A percentile compares a stretch with the other conserved stretches of the same genome.
Evolutionary conservation across 768 basidiomycete species (phyloP).

Genomic region (Leccinum arenicola): DNA sequence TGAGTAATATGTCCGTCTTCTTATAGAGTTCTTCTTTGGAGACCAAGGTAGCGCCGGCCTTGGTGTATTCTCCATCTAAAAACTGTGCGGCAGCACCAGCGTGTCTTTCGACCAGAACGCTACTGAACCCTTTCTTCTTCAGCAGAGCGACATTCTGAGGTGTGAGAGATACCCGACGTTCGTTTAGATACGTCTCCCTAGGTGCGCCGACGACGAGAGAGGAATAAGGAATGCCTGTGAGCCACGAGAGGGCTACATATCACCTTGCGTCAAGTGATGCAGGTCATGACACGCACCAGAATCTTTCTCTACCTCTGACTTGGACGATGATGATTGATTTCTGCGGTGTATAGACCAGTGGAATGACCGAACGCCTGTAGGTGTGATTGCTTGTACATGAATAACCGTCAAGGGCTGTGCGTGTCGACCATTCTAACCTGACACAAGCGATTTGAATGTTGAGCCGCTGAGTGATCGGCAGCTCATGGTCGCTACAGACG

Average conservation of each 20-base stretch:
- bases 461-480: constrained; percentile 21
- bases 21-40: constrained; percentile 67
- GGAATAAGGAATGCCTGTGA: constrained; percentile 61
- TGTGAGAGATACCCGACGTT: constrained; percentile 78
- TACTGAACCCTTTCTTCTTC: constrained; percentile 78
- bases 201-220: constrained; percentile 75
- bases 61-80: constrained; percentile 72
- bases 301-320: constrained; percentile 20
- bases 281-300: constrained; percentile 21
- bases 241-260: not conserved
- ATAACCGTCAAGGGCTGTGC: not conserved
- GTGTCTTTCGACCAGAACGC: constrained; percentile 68
- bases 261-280: not conserved
- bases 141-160: constrained; percentile 74
- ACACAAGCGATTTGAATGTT: constrained; percentile 19
- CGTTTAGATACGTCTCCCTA: constrained; percentile 71
- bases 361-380: constrained; percentile 30
- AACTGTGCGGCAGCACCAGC: constrained; percentile 77
- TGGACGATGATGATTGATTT: constrained; percentile 12
- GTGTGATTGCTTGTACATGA: constrained; percentile 1
- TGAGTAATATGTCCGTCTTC: constrained; percentile 74
- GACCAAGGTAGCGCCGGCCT: constrained; percentile 78
- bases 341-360: constrained; percentile 28
- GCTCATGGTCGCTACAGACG: constrained; percentile 23
- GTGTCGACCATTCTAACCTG: constrained; percentile 18